Percentiles rank a stretch among this genome's conserved stretches.
Evolutionary conservation across 192 early-diverging fungal genomes (phyloP).

Genomic region (Podila epicladia): DNA sequence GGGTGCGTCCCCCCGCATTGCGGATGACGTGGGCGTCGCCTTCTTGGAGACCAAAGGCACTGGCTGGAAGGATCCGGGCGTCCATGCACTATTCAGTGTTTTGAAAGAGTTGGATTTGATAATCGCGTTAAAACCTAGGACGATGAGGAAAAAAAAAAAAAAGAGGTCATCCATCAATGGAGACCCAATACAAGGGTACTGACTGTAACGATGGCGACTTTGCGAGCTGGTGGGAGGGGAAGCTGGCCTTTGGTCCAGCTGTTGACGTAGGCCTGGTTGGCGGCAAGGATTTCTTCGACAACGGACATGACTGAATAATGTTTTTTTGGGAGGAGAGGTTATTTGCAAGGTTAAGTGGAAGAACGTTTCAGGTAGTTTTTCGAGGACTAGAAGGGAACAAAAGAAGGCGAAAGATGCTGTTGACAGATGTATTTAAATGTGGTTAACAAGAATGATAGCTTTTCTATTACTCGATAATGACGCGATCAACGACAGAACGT

Average conservation of each 20-base stretch:
- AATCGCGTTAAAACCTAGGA: background rate
- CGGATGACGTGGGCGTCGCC: slow-evolving; percentile 59
- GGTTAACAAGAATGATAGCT: too few relatives aligned
- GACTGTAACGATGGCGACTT: slow-evolving; percentile 46
- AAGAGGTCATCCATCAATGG: background rate
- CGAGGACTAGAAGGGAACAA: background rate
- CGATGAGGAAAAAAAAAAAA: background rate
- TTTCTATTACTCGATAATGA: too few relatives aligned
- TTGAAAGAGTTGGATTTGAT: background rate
- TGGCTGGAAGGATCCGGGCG: slow-evolving; percentile 51
- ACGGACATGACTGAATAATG: slow-evolving; percentile 11
- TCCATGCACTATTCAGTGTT: slow-evolving; percentile 47
- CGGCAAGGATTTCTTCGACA: slow-evolving; percentile 32
- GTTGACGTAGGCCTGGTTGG: slow-evolving; percentile 47
- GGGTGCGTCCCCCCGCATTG: slow-evolving; percentile 52
- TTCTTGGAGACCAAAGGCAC: slow-evolving; percentile 48
- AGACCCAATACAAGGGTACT: background rate
- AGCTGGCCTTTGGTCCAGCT: slow-evolving; percentile 46
- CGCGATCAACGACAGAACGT: too few relatives aligned
- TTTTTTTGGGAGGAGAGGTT: background rate
- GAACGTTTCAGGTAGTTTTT: background rate
- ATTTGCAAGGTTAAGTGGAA: background rate
- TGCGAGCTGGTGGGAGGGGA: slow-evolving; percentile 54
- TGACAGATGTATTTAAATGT: too few relatives aligned
- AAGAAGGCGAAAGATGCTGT: too few relatives aligned